These are phyloP conservation scores for Alternaria infectoria DNA, from an alignment of 2,329 filamentous ascomycete species.

Conservation along the genomic window DNA sequence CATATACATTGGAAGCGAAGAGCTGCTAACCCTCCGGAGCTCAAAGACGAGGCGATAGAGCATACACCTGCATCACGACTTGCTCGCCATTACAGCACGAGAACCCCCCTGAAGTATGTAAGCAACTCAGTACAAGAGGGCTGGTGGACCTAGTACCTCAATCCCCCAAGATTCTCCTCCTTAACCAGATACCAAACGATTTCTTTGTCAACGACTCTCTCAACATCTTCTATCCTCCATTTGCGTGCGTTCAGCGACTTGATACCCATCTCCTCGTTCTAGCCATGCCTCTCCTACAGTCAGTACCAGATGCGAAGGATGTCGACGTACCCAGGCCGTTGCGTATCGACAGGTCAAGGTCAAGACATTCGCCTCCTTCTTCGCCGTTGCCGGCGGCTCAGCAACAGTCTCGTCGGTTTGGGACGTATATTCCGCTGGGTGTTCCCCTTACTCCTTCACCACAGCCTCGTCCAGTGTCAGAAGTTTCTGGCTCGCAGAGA, in stretches of 20 bases:
- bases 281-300: not conserved
- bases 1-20: not conserved
- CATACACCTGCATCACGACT: not conserved
- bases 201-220: not conserved
- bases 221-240: not conserved
- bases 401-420: not conserved
- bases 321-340: not conserved
- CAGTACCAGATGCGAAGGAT: not conserved
- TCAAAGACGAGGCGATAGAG: not conserved
- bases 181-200: not conserved
- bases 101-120: not conserved
- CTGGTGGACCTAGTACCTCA: not conserved
- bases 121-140: not conserved
- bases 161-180: not conserved
- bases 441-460: not conserved
- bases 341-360: not conserved
- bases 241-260: not conserved
- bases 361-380: not conserved
- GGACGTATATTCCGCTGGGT: not conserved
- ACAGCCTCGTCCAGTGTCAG: not conserved
- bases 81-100: not conserved
- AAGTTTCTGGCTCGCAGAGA: not conserved
- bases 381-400: not conserved
- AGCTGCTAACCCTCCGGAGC: not conserved
- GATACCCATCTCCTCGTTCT: not conserved